Percentiles rank a stretch among this genome's conserved stretches.
Conservation (phyloP, 2,329 filamentous ascomycete species). For the Xylariaceae sp. region DNA sequence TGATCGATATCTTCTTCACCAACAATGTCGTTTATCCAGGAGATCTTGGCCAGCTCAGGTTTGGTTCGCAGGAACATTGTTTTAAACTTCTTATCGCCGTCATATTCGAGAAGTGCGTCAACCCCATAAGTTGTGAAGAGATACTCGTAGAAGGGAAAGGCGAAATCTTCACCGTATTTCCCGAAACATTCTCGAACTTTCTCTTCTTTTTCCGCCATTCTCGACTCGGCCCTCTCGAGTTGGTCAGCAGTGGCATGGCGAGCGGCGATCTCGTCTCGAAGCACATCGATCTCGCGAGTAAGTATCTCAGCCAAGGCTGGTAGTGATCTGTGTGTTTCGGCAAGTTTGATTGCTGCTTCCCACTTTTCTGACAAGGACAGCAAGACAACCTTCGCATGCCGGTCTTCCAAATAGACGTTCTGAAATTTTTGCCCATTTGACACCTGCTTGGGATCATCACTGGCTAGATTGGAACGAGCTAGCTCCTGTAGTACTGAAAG, state of each 20-base stretch:
- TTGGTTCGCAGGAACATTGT: constrained; percentile 74
- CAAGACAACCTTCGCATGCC: constrained; percentile 48
- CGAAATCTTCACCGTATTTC: constrained; percentile 63
- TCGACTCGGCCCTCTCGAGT: constrained; percentile 38
- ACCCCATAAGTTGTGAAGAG: constrained; percentile 66
- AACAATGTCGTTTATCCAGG: constrained; percentile 92
- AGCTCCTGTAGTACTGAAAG: constrained; percentile 52
- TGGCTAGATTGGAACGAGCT: constrained; percentile 46
- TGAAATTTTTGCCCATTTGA: constrained; percentile 43
- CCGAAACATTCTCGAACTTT: constrained; percentile 53
- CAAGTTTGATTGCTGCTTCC: constrained; percentile 55
- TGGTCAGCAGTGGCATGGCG: constrained; percentile 34
- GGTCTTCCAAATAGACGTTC: constrained; percentile 47
- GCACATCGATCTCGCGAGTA: constrained; percentile 47
- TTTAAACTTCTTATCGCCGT: constrained; percentile 65
- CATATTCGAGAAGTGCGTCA: constrained; percentile 65
- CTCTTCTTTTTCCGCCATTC: constrained; percentile 44
- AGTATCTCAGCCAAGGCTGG: constrained; percentile 54
- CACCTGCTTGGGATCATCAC: constrained; percentile 40
- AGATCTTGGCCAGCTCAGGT: constrained; percentile 69
- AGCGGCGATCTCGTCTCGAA: constrained; percentile 34
- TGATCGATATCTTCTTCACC: constrained; percentile 69
- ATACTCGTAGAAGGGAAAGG: constrained; percentile 75
- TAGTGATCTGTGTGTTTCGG: constrained; percentile 54
- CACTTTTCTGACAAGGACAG: constrained; percentile 54